Conservation (phyloP, 2,329 filamentous ascomycete genomes). For the Botrytis elliptica region DNA sequence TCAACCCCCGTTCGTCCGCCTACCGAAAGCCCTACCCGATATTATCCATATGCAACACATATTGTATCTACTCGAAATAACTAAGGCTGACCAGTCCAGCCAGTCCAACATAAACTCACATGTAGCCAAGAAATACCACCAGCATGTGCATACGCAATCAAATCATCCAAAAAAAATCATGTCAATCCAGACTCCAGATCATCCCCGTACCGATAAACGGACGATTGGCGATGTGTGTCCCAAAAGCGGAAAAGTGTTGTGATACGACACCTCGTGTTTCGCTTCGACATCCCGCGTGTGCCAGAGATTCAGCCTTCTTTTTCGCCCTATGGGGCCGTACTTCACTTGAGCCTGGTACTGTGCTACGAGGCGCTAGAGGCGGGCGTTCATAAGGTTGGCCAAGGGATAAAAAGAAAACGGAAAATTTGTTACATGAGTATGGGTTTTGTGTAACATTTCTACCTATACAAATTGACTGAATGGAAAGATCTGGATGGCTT, state of each 20-base stretch:
- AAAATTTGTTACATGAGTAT: constrained; percentile 7
- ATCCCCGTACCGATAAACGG: neutral
- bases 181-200: neutral
- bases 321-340: constrained; percentile 18
- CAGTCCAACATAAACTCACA: neutral
- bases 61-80: constrained; percentile 3
- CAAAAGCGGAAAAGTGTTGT: constrained; percentile 9
- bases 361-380: constrained; percentile 3
- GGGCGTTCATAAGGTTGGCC: constrained; percentile 11
- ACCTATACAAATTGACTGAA: neutral
- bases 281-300: constrained; percentile 8
- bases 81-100: constrained; percentile 16
- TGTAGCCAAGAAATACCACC: neutral
- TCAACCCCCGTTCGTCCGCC: constrained; percentile 5
- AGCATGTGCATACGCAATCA: constrained; percentile 6
- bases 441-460: constrained; percentile 8
- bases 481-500: constrained; percentile 11
- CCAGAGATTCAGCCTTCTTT: constrained; percentile 22
- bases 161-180: neutral
- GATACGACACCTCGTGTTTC: constrained; percentile 19
- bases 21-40: constrained; percentile 21
- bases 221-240: constrained; percentile 15
- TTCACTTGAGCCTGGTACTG: neutral
- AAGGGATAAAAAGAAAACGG: constrained; percentile 8
- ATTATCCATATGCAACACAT: constrained; percentile 5